phyloP scores from a whole-genome alignment of 2,329 filamentous ascomycete genomes.

The Alternaria metachromatica region DNA sequence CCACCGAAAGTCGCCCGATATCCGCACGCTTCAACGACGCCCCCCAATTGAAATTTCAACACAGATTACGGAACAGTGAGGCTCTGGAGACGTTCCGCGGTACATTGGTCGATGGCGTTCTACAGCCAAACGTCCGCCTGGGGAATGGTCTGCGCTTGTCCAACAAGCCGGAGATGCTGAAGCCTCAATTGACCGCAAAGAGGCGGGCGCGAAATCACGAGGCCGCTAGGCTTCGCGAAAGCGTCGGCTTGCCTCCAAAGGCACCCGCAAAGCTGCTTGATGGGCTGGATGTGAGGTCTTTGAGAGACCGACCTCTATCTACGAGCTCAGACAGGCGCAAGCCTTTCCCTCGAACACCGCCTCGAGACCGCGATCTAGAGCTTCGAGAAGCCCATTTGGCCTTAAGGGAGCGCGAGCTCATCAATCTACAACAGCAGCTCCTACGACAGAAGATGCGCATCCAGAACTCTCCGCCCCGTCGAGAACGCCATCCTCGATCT shows the following conservation, averaged over 20 bases:
- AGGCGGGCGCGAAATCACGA: neutral
- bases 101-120: constrained; percentile 22
- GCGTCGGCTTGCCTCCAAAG: neutral
- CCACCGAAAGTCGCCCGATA: neutral
- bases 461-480: neutral
- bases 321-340: neutral
- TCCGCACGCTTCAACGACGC: constrained; percentile 5
- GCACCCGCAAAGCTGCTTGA: neutral
- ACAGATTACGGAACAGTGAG: neutral
- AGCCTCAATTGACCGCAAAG: neutral
- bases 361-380: constrained; percentile 1
- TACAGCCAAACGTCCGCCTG: constrained; percentile 32
- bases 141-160: constrained; percentile 19
- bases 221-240: neutral
- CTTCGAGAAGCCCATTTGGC: constrained; percentile 13
- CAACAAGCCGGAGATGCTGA: constrained; percentile 1
- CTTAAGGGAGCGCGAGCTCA: constrained; percentile 12
- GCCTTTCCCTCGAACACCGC: neutral
- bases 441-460: constrained; percentile 1
- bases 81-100: constrained; percentile 25
- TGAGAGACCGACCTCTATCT: neutral
- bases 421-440: constrained; percentile 13
- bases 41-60: neutral
- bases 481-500: neutral
- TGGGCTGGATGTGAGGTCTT: neutral